Percentiles rank a stretch among this genome's conserved stretches.
phyloP scores from a whole-genome alignment of 1,284 basidiomycete species.

The Microbotryum scabiosae region DNA sequence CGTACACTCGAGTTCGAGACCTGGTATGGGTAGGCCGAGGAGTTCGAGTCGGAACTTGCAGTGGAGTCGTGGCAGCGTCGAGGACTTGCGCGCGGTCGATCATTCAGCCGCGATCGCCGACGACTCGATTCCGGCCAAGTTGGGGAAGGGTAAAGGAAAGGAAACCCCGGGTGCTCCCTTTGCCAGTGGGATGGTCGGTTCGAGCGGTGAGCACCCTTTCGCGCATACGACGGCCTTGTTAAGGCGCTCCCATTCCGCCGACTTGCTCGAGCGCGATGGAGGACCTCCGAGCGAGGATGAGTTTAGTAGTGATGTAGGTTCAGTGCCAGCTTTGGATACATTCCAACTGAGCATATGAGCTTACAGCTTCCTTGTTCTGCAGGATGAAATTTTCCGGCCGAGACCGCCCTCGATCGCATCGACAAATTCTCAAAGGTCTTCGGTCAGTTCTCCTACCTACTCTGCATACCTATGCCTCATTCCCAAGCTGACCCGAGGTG shows the following conservation, averaged over 20 bases:
- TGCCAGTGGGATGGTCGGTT: neutral
- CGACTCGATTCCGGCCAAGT: neutral
- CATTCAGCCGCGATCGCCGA: neutral
- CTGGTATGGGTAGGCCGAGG: neutral
- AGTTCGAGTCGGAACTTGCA: neutral
- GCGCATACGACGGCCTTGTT: neutral
- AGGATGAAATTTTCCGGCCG: constrained; percentile 31
- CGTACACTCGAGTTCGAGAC: neutral
- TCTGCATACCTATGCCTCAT: fast-evolving
- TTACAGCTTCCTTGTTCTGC: neutral
- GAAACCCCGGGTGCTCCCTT: neutral
- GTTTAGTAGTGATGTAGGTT: constrained; percentile 29
- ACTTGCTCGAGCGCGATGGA: constrained; percentile 5
- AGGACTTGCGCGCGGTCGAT: constrained; percentile 7
- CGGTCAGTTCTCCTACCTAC: neutral
- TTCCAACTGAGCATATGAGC: neutral
- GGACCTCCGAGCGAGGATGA: neutral
- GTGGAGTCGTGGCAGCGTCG: constrained; percentile 7
- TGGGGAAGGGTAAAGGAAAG: neutral
- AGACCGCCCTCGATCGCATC: constrained; percentile 28
- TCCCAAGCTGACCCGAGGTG: neutral
- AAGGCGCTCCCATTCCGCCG: constrained; percentile 5
- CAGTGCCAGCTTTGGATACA: fast-evolving
- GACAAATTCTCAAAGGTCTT: constrained; percentile 23
- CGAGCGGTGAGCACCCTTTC: neutral